Conservation (phyloP, 140 eudicot genomes). For the Anethum foeniculum region DNA sequence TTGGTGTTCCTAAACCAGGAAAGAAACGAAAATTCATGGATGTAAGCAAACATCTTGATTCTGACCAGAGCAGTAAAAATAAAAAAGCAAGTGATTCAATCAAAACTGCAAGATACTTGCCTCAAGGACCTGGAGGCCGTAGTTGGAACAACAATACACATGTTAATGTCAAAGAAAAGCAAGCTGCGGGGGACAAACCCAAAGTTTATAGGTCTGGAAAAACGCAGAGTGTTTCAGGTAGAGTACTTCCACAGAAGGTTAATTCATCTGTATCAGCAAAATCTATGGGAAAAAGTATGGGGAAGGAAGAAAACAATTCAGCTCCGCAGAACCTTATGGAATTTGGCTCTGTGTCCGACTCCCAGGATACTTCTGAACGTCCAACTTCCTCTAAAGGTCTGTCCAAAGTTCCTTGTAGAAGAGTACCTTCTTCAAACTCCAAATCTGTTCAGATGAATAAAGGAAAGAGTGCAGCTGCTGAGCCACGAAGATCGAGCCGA, state of each 20-base stretch:
- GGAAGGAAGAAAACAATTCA: slow-evolving; percentile 31
- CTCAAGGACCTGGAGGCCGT: slow-evolving; percentile 49
- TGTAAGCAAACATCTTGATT: slow-evolving; percentile 66
- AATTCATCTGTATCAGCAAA: slow-evolving; percentile 25
- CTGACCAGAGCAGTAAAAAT: slow-evolving; percentile 42
- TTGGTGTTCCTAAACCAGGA: slow-evolving; percentile 96
- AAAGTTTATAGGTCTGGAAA: slow-evolving; percentile 41
- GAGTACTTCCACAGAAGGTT: slow-evolving; percentile 42
- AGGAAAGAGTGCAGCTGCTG: slow-evolving; percentile 35
- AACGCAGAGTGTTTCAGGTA: slow-evolving; percentile 36
- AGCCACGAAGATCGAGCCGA: slow-evolving; percentile 87
- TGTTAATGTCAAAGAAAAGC: slow-evolving; percentile 53
- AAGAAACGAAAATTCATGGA: slow-evolving; percentile 93
- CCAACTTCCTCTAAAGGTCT: slow-evolving; percentile 32
- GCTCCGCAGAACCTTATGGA: slow-evolving; percentile 28
- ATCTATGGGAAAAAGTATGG: slow-evolving; percentile 21
- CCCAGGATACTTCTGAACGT: slow-evolving; percentile 32
- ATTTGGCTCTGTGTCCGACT: slow-evolving; percentile 26
- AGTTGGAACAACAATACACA: slow-evolving; percentile 30
- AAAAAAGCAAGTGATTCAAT: slow-evolving; percentile 33
- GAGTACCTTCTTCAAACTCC: slow-evolving; percentile 21
- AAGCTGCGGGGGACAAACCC: slow-evolving; percentile 39
- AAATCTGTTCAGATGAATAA: slow-evolving; percentile 38
- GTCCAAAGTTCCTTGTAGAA: slow-evolving; percentile 28
- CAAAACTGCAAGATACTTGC: slow-evolving; percentile 32